phyloP scores from a whole-genome alignment of 129 eudicot species.

The Flaveria linearis region DNA sequence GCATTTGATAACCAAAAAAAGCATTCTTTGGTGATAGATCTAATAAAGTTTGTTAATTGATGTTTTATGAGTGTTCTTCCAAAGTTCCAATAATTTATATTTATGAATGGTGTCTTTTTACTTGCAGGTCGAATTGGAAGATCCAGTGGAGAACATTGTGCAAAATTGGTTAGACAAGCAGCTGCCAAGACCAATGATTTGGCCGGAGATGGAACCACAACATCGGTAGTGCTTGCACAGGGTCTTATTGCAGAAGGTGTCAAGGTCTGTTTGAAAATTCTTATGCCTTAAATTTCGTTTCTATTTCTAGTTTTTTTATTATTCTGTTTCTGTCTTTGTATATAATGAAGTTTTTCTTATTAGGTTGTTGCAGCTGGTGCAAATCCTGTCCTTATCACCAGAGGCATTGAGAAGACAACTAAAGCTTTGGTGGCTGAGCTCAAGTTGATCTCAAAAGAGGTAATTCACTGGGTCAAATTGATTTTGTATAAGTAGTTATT shows the following conservation, averaged over 20 bases:
- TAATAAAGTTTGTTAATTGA: not conserved
- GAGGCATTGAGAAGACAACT: constrained; percentile 90
- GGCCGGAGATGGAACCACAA: constrained; percentile 98
- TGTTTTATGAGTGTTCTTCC: not conserved
- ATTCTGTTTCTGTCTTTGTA: not conserved
- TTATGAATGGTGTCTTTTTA: not conserved
- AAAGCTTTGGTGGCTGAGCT: constrained; percentile 83
- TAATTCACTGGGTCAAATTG: constrained; percentile 14
- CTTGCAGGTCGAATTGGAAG: constrained; percentile 32
- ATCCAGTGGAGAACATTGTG: constrained; percentile 81
- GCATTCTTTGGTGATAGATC: not conserved
- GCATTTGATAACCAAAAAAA: not conserved
- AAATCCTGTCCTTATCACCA: constrained; percentile 82
- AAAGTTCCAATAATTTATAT: not conserved
- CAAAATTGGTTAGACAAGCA: constrained; percentile 88
- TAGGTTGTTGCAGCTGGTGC: constrained; percentile 97
- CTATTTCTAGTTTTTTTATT: not conserved
- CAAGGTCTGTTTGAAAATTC: constrained; percentile 53
- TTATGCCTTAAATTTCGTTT: not conserved
- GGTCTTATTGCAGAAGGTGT: constrained; percentile 98
- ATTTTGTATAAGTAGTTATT: not conserved
- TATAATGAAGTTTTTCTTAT: constrained; percentile 2
- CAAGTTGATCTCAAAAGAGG: constrained; percentile 79
- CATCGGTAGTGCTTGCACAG: constrained; percentile 95
- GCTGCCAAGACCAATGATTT: constrained; percentile 94